Percentiles rank a stretch among this genome's conserved stretches.
These are phyloP conservation scores for Aureobasidium subglaciale DNA, from an alignment of 2,329 filamentous ascomycete genomes.

Conservation along the genomic window DNA sequence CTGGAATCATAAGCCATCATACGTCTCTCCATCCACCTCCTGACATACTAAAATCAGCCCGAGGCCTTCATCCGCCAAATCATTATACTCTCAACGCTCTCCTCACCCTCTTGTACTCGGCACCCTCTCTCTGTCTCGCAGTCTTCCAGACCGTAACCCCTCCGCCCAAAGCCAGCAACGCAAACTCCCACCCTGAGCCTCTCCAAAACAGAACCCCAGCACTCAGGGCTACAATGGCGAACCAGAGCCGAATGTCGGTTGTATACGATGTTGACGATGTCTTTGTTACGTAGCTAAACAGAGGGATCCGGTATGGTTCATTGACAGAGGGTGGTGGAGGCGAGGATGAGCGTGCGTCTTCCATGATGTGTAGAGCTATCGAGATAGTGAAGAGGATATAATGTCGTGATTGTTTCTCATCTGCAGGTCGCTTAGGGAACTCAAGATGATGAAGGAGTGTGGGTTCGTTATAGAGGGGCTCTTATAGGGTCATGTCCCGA, in stretches of 20 bases:
- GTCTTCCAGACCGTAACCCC: background rate
- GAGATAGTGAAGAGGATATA: background rate
- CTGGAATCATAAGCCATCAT: too few relatives aligned
- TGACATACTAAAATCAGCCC: too few relatives aligned
- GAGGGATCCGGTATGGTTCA: background rate
- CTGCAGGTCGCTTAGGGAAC: background rate
- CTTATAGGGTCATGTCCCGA: too few relatives aligned
- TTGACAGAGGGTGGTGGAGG: background rate
- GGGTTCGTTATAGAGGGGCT: too few relatives aligned
- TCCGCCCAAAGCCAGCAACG: background rate
- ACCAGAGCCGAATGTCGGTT: background rate
- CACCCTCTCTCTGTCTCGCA: background rate
- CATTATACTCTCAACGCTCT: background rate
- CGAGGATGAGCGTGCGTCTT: background rate
- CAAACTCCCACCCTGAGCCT: background rate
- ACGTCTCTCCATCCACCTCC: too few relatives aligned
- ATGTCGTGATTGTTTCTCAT: too few relatives aligned
- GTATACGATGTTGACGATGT: background rate
- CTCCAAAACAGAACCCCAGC: background rate
- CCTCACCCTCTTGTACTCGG: constrained; percentile 1
- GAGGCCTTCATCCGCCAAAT: too few relatives aligned
- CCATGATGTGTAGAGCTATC: background rate
- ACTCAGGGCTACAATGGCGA: background rate
- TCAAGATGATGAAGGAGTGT: too few relatives aligned
- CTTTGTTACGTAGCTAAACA: background rate